phyloP scores from a whole-genome alignment of 805 yeast genomes.

The Zygosaccharomyces siamensis region DNA sequence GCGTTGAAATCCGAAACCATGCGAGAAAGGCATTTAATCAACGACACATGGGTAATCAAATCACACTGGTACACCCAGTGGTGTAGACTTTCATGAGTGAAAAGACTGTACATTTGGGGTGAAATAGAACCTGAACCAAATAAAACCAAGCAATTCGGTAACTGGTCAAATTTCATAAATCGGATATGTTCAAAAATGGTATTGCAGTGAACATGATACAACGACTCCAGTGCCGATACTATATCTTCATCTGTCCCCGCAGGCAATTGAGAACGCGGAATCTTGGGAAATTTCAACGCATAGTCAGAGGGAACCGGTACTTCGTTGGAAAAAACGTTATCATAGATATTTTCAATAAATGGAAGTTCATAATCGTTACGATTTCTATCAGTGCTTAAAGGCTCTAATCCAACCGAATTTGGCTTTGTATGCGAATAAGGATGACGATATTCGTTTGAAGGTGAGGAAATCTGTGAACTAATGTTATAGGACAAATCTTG shows the following conservation, averaged over 20 bases:
- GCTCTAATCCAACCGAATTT: neutral
- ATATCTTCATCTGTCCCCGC: constrained; percentile 48
- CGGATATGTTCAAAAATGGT: constrained; percentile 61
- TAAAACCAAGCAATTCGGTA: constrained; percentile 48
- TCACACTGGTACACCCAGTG: constrained; percentile 73
- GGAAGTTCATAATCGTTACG: constrained; percentile 11
- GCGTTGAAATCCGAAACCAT: constrained; percentile 47
- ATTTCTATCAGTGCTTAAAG: neutral
- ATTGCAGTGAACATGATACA: constrained; percentile 61
- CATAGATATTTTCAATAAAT: constrained; percentile 17
- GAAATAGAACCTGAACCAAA: constrained; percentile 54
- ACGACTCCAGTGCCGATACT: constrained; percentile 55
- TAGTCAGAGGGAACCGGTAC: constrained; percentile 24
- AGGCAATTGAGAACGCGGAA: constrained; percentile 36
- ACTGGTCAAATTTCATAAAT: constrained; percentile 58
- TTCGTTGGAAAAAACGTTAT: constrained; percentile 26
- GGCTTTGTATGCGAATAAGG: neutral
- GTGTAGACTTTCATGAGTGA: constrained; percentile 43
- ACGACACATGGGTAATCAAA: constrained; percentile 48
- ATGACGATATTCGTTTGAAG: neutral
- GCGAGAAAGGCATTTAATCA: constrained; percentile 57
- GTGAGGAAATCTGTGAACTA: neutral
- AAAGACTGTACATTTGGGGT: constrained; percentile 55
- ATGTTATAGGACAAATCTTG: neutral
- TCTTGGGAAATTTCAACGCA: constrained; percentile 39